Base-by-base conservation (phyloP, 2,329 filamentous ascomycete genomes). In the Bisporella sp. region DNA sequence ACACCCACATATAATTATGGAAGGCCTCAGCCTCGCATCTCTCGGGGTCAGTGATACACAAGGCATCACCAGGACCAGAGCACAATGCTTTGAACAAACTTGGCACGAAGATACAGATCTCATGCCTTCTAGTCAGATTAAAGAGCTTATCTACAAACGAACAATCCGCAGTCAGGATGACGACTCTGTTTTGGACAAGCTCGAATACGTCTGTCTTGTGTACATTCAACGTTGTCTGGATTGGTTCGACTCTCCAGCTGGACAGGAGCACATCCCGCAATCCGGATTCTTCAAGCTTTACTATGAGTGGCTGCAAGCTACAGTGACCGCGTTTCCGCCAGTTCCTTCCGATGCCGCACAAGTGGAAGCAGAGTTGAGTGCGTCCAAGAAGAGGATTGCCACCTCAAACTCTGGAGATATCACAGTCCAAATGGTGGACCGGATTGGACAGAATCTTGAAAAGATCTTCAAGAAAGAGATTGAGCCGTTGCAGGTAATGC, bases 371-470 rank as follows among this genome's bases (percentile, higher is more conserved):
- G 33, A 50, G 40, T 13, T 41, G 40, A 28, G 6, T 5, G 40
- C 40, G n/a, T 7, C 40, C 40, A 41, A n/a, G 40, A 9, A 11
- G 40, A 9, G 35, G 9, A 39, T 39, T n/a, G 35, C 35, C n/a
- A 9, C n/a, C 9, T 39, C 35, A n/a, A 3, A 39, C n/a, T 9
- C 9, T 39, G 35, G 35, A 2, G 40, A 13, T 41, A 13, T 41
- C 40, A 13, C 7, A n/a, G 40, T 9, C 4, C 8, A 66, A 47
- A 63, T 67, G 62, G 55, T 68, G 6, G 59, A 61, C 21, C 57
- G 59, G 28, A 58, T 67, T n/a, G 40, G 40, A 7, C 40, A 9
- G 7, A 13, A 41, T 13, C 40, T 41, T 6, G 40, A 7, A 7
- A 9, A 9, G 7, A 9, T 41, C 40, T 13, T 41, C 8, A 41